Conservation (phyloP, 352 stramenopile genomes). For the Proteromonas lacertae region DNA sequence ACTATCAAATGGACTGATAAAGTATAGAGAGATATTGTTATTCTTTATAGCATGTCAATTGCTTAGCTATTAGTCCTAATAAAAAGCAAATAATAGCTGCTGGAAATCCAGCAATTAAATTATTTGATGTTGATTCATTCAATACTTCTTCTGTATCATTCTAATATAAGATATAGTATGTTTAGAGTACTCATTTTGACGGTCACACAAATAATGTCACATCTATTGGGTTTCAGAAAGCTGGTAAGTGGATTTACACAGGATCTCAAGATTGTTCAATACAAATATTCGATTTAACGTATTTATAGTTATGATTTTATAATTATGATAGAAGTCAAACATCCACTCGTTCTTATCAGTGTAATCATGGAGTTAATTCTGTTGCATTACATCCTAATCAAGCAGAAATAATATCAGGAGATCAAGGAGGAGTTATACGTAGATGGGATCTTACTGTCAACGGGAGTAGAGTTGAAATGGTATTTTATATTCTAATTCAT, state of each 20-base stretch:
- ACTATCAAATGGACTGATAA: slow-evolving; percentile 75
- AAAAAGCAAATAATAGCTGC: slow-evolving; percentile 81
- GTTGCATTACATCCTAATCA: slow-evolving; percentile 75
- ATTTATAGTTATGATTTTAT: too few relatives aligned
- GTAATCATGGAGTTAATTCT: slow-evolving; percentile 36
- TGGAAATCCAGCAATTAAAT: slow-evolving; percentile 73
- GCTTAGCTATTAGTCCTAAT: slow-evolving; percentile 48
- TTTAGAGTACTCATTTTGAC: too few relatives aligned
- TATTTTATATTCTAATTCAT: too few relatives aligned
- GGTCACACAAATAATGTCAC: slow-evolving; percentile 81
- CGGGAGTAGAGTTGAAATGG: not conserved
- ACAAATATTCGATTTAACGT: slow-evolving; percentile 73
- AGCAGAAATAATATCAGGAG: slow-evolving; percentile 29
- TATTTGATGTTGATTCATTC: slow-evolving; percentile 84
- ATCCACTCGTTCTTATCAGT: slow-evolving; percentile 18
- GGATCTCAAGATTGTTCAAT: slow-evolving; percentile 67
- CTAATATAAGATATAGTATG: too few relatives aligned
- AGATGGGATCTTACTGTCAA: slow-evolving; percentile 7
- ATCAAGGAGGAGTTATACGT: slow-evolving; percentile 31
- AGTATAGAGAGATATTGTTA: too few relatives aligned
- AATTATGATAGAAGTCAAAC: slow-evolving; percentile 20
- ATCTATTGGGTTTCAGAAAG: slow-evolving; percentile 73
- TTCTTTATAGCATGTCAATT: slow-evolving; percentile 89
- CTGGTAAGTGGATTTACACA: slow-evolving; percentile 84
- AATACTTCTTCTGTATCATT: slow-evolving; percentile 69